Evolutionary conservation across 2,329 filamentous ascomycete genomes (phyloP), one percentile per base, ranked within the genome.

Genomic region (Exserohilum turcica): DNA sequence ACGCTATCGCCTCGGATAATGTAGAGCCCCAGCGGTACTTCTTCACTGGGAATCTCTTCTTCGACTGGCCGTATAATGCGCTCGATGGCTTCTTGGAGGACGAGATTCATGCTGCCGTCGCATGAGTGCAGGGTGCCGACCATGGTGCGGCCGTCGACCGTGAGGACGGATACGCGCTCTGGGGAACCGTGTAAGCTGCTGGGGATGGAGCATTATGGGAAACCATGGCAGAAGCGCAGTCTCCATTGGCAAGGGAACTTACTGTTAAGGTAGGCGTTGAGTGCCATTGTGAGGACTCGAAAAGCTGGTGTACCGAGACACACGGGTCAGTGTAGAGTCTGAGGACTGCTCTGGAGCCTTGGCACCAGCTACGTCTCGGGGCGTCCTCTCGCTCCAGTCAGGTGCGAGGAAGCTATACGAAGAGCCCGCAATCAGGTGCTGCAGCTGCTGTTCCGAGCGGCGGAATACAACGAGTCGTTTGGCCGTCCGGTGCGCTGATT

Each of bases 1-100:
- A 99, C 93, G 70, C 95, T 97, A 74, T 99, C 94, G 46, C 94
- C 94, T 55, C 94, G 85, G 52, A 99, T 90, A 52, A 99, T 83
- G 74, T 97, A 97, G 5, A 97, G 78, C 1, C 94, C 94, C 57
- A 97, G 85, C 4, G 89, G 86, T 15, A 94, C 87, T 71, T 94
- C 86, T 53, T 87, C 85, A 37, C 89, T 95, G 0, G 88, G 84
- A 65, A 96, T 91, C 35, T 86, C 83, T 69, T 96, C 91, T 70
- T 97, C 92, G 37, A 84, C 83, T 1, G 89, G 88, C 59, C 91
- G 89, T 66, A 99, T 96, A 58, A 97, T 89, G 62, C 94, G 89
- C 76, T 99, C 94, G 57, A 92, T 80, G 3, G 93, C 91, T 60
- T 90, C 82, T 62, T 86, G 85, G 10, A 99, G 83, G 21, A 97